These are phyloP conservation scores for Ulota crispa DNA, from an alignment of 225 moss, liverwort and hornwort species.

Conservation along the genomic window DNA sequence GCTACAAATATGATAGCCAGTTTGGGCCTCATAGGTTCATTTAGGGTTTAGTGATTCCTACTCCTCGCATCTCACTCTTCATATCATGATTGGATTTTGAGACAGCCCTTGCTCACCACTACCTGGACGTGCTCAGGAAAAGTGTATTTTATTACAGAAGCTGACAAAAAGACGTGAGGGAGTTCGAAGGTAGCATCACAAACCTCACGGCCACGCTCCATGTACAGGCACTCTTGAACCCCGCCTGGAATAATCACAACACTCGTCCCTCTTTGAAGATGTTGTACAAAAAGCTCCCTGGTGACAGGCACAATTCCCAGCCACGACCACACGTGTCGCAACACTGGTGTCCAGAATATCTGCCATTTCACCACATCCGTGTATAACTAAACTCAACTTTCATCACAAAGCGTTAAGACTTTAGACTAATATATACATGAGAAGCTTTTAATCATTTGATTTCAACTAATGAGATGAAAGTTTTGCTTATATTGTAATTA, in stretches of 20 bases:
- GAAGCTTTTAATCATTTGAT: no score
- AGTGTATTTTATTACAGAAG: not conserved
- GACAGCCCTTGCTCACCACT: not conserved
- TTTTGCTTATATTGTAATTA: no score
- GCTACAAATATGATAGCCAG: not conserved
- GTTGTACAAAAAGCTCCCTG: constrained; percentile 44
- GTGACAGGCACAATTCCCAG: constrained; percentile 64
- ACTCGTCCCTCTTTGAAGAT: constrained; percentile 62
- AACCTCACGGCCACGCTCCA: constrained; percentile 77
- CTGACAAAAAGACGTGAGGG: not conserved
- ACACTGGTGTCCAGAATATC: constrained; percentile 89
- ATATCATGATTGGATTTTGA: not conserved
- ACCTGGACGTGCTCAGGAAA: not conserved
- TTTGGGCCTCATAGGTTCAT: not conserved
- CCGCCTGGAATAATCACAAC: constrained; percentile 77
- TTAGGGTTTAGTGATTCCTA: not conserved
- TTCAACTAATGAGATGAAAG: no score
- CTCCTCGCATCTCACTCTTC: not conserved
- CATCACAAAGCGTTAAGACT: constrained; percentile 8
- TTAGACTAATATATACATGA: no score
- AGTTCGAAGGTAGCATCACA: constrained; percentile 12
- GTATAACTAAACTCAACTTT: not conserved
- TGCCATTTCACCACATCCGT: constrained; percentile 30
- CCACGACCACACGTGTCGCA: constrained; percentile 92
- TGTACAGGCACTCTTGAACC: constrained; percentile 87